These are phyloP conservation scores for Ceratocystis colombiana DNA, from an alignment of 2,329 filamentous ascomycete genomes.

Conservation along the genomic window DNA sequence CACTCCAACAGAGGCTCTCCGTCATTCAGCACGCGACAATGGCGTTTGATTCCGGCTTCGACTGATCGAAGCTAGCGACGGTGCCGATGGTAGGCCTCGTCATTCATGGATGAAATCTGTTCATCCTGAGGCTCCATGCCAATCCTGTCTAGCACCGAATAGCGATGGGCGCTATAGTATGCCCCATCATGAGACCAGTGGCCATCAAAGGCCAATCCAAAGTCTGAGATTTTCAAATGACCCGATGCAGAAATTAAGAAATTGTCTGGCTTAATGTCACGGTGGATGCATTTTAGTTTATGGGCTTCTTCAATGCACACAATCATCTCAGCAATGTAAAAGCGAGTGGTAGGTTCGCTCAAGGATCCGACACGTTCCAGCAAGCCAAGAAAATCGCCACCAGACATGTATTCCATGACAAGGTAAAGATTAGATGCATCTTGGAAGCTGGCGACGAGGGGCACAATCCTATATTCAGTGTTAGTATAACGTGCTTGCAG, in stretches of 20 bases:
- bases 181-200: constrained; percentile 86
- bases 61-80: constrained; percentile 23
- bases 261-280: constrained; percentile 95
- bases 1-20: constrained; percentile 48
- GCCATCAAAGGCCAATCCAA: constrained; percentile 88
- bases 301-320: constrained; percentile 89
- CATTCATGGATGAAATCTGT: constrained; percentile 31
- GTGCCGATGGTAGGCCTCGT: constrained; percentile 19
- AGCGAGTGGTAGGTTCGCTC: constrained; percentile 65
- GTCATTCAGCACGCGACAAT: constrained; percentile 22
- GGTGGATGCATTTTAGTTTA: constrained; percentile 78
- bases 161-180: constrained; percentile 76
- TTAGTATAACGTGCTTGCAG: neutral
- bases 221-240: constrained; percentile 92
- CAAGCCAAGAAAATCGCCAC: constrained; percentile 82
- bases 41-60: constrained; percentile 36
- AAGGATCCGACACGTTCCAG: constrained; percentile 77
- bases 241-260: constrained; percentile 82
- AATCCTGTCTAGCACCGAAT: constrained; percentile 65
- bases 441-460: constrained; percentile 80
- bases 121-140: constrained; percentile 63
- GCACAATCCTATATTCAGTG: constrained; percentile 56
- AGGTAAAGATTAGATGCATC: constrained; percentile 77
- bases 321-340: constrained; percentile 93
- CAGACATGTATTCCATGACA: constrained; percentile 97